phyloP scores from a whole-genome alignment of 2,329 filamentous ascomycete species.

The Allantophomopsis lycopodina region DNA sequence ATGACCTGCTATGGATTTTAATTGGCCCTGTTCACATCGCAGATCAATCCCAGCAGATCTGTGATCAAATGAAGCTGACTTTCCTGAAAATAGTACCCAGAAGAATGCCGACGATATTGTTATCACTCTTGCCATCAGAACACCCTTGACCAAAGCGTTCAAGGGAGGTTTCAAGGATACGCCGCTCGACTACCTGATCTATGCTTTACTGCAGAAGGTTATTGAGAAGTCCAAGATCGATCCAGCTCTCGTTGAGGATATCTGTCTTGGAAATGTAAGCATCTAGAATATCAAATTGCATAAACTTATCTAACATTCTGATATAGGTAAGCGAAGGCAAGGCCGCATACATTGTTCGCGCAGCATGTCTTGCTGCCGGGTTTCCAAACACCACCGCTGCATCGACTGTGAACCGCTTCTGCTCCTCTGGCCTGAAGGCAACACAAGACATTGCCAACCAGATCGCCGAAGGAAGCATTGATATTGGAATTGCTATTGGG shows the following conservation, averaged over 20 bases:
- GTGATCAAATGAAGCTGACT: background rate
- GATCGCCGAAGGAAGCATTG: constrained; percentile 68
- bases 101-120: constrained; percentile 96
- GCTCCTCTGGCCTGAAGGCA: constrained; percentile 89
- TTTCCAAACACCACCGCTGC: constrained; percentile 83
- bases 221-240: constrained; percentile 62
- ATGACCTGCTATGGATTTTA: no score
- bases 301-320: background rate
- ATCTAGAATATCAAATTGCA: background rate
- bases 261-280: constrained; percentile 80
- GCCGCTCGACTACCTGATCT: constrained; percentile 72
- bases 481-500: constrained; percentile 76
- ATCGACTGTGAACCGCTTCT: constrained; percentile 86
- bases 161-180: constrained; percentile 97
- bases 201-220: constrained; percentile 68
- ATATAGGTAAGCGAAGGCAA: constrained; percentile 65
- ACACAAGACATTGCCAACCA: constrained; percentile 89
- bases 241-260: constrained; percentile 72
- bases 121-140: constrained; percentile 84
- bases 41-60: no score
- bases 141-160: constrained; percentile 72
- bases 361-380: constrained; percentile 78
- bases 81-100: constrained; percentile 45
- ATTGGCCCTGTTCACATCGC: no score
- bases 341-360: constrained; percentile 82